These are phyloP conservation scores for Aspergillus fischeri DNA, from an alignment of 2,329 filamentous ascomycete genomes.

Conservation along the genomic window DNA sequence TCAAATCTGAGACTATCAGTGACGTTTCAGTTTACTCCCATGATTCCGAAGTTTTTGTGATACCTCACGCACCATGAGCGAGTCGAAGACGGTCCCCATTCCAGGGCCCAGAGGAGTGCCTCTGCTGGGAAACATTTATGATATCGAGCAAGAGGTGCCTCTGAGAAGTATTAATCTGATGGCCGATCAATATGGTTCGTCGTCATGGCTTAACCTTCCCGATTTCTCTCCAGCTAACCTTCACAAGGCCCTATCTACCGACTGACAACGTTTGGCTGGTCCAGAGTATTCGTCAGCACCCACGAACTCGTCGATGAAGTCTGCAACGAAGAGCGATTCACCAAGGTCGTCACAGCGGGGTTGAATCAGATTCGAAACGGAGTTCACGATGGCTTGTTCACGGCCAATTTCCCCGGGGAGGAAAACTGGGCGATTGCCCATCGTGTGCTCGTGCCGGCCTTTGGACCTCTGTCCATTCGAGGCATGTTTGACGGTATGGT, in stretches of 20 bases:
- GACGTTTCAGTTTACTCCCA: neutral
- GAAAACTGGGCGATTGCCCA: slow-evolving; percentile 63
- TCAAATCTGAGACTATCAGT: neutral
- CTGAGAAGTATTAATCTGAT: slow-evolving; percentile 53
- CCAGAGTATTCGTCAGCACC: slow-evolving; percentile 48
- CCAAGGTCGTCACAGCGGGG: slow-evolving; percentile 51
- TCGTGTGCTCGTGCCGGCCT: slow-evolving; percentile 44
- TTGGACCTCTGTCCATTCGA: slow-evolving; percentile 44
- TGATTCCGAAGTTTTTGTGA: neutral
- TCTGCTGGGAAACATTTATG: slow-evolving; percentile 61
- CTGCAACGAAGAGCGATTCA: slow-evolving; percentile 64
- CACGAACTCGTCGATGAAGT: slow-evolving; percentile 58
- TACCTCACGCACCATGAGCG: slow-evolving; percentile 12
- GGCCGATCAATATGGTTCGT: slow-evolving; percentile 61
- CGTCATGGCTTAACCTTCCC: neutral
- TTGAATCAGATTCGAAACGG: slow-evolving; percentile 57
- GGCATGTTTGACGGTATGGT: slow-evolving; percentile 39
- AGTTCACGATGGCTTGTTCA: slow-evolving; percentile 64
- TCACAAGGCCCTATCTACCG: slow-evolving; percentile 55
- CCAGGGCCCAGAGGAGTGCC: slow-evolving; percentile 62
- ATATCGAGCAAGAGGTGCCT: slow-evolving; percentile 59
- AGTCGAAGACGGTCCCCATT: slow-evolving; percentile 40
- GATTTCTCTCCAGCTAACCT: neutral
- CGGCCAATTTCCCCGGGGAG: slow-evolving; percentile 44
- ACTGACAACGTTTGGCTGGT: slow-evolving; percentile 46